Conservation (phyloP, 108 stramenopile genomes). For the Pseudonitzschia multiseries region DNA sequence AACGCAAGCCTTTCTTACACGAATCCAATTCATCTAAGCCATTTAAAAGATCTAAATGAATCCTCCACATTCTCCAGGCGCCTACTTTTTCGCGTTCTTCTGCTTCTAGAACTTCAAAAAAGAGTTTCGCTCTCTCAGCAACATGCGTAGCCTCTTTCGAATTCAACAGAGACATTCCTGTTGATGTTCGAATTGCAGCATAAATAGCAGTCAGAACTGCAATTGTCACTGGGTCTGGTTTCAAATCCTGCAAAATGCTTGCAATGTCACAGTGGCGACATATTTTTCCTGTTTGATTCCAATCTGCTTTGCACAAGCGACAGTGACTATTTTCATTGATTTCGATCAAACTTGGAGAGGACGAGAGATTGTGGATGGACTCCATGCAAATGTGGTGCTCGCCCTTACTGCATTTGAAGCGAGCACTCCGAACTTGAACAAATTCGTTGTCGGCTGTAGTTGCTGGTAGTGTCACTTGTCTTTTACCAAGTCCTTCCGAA, state of each 20-base stretch:
- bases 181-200: slow-evolving; percentile 24
- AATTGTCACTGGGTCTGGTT: slow-evolving; percentile 30
- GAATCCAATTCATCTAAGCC: slow-evolving; percentile 68
- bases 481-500: slow-evolving; percentile 27
- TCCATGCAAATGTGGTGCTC: slow-evolving; percentile 23
- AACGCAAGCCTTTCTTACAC: slow-evolving; percentile 56
- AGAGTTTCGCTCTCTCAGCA: slow-evolving; percentile 28
- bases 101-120: slow-evolving; percentile 44
- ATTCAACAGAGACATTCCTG: not conserved
- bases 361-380: slow-evolving; percentile 23
- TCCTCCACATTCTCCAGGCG: slow-evolving; percentile 53
- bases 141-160: slow-evolving; percentile 13
- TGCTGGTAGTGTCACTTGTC: not conserved
- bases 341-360: slow-evolving; percentile 31
- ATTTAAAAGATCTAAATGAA: slow-evolving; percentile 64
- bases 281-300: slow-evolving; percentile 49
- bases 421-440: slow-evolving; percentile 18
- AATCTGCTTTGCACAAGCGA: slow-evolving; percentile 50
- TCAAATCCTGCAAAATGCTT: slow-evolving; percentile 35
- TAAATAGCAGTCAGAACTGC: slow-evolving; percentile 28
- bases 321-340: slow-evolving; percentile 55
- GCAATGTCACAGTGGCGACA: slow-evolving; percentile 45
- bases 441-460: slow-evolving; percentile 19
- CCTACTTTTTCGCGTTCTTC: slow-evolving; percentile 40
- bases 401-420: slow-evolving; percentile 28